Evolutionary conservation across 305 asterid species (phyloP).

Genomic region (Nicotiana rustica): DNA sequence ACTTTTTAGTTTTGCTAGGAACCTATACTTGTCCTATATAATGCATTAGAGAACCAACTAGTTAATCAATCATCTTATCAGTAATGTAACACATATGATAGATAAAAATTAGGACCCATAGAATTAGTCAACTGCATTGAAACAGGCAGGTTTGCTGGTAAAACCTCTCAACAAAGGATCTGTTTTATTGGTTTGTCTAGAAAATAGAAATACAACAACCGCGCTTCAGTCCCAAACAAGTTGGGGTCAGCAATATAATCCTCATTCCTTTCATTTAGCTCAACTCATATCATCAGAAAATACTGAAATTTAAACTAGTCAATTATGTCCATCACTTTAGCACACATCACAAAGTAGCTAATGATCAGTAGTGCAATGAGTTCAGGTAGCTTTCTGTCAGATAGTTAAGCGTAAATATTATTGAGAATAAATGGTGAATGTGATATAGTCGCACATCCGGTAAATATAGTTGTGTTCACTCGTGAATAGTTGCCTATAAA

Average conservation of each 20-base stretch:
- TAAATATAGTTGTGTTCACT: background rate
- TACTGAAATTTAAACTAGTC: no score
- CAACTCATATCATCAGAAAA: no score
- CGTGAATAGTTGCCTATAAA: background rate
- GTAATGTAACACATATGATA: background rate
- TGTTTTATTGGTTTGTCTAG: background rate
- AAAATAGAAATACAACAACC: background rate
- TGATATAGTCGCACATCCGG: background rate
- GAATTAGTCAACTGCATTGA: background rate
- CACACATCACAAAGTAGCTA: no score
- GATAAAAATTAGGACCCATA: background rate
- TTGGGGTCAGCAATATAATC: no score
- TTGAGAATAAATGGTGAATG: background rate
- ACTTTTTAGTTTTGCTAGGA: constrained; percentile 6
- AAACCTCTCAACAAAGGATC: background rate
- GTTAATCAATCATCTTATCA: background rate
- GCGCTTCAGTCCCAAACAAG: no score
- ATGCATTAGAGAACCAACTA: background rate
- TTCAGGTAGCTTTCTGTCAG: no score
- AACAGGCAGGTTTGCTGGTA: constrained; percentile 12
- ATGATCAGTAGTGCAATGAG: no score
- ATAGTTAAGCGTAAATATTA: background rate
- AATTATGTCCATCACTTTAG: no score
- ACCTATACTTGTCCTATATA: constrained; percentile 23
- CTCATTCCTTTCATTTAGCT: no score